phyloP scores from a whole-genome alignment of 192 early-diverging fungal genomes.

The Coemansia sp. region DNA sequence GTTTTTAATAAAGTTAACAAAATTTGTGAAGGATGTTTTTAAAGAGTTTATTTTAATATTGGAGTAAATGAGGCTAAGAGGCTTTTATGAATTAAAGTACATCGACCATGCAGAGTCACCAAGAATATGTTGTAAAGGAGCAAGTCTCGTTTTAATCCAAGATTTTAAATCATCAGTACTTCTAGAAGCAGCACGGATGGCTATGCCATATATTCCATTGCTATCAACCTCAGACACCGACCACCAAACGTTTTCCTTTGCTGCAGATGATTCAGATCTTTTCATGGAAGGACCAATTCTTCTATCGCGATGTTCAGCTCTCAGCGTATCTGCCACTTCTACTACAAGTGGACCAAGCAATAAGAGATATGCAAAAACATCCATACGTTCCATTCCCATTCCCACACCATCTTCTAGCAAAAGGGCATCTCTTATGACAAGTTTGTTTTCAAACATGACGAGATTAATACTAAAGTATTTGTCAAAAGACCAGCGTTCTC shows the following conservation, averaged over 20 bases:
- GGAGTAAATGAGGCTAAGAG: too few relatives aligned
- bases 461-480: conserved; percentile 57
- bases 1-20: too few relatives aligned
- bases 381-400: conserved; percentile 1
- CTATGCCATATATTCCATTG: conserved; percentile 24
- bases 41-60: background rate
- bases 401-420: conserved; percentile 10
- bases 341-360: conserved; percentile 28
- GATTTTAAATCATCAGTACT: conserved; percentile 29
- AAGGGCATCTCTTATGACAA: conserved; percentile 40
- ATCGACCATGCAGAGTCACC: conserved; percentile 52
- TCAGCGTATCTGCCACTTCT: conserved; percentile 12
- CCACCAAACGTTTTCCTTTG: conserved; percentile 15
- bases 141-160: conserved; percentile 34
- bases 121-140: conserved; percentile 10
- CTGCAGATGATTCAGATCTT: background rate
- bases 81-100: conserved; percentile 33
- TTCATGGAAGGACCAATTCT: conserved; percentile 30
- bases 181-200: conserved; percentile 33
- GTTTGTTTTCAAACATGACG: background rate
- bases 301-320: conserved; percentile 19
- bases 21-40: background rate
- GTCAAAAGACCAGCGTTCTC: conserved; percentile 74
- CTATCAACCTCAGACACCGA: conserved; percentile 44
- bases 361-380: conserved; percentile 43